Evolutionary conservation across 106 monocot species (phyloP), one percentile per base, ranked within the genome.

Genomic region (Acorus calamus): DNA sequence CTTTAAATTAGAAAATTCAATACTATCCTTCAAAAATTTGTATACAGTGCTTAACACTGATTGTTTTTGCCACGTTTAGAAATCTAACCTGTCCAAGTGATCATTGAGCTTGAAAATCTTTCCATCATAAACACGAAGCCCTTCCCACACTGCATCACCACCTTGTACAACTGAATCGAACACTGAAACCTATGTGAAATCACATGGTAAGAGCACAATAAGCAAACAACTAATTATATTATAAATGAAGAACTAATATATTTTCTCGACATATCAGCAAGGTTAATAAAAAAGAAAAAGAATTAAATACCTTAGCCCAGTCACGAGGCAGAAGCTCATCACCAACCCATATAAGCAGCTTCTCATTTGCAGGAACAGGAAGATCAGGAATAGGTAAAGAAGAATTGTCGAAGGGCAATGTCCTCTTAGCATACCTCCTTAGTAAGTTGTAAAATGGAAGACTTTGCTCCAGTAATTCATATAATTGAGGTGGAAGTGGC

Each of bases 131-230:
- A 96, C 69, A 55, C 96, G 90, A 7, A 96, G 79, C 47, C 96
- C 96, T 67, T 96, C 96, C 96, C 96, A 96, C 8, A 82, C 96
- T 55, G 87, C 87, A 79, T 96, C 96, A 55, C 96, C 96, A 59
- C 96, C 96, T 96, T 96, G 96, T 76, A 96, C 96, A 69, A 91
- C 91, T 63, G 96, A 96, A 78, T 96, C 96, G 64, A 96, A 80
- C 11, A 91, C 91, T 78, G 90, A 90, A 74, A 96, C 96, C 96
- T 96, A 68, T 43, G 70, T 61, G 45, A 67, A 52, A 9, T 28
- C 4, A 62, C 44, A 66, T 11, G 60, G 54, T 67, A 54, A 69
- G 67, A 69, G 10, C 8, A n/a, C 8, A 13, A 69, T 43, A 63
- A 68, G 2, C 3, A 11, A 7, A 44, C 13, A 49, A 49, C 47